Base-by-base conservation (phyloP, 2,329 filamentous ascomycete genomes). In the Aureobasidium uvarum region DNA sequence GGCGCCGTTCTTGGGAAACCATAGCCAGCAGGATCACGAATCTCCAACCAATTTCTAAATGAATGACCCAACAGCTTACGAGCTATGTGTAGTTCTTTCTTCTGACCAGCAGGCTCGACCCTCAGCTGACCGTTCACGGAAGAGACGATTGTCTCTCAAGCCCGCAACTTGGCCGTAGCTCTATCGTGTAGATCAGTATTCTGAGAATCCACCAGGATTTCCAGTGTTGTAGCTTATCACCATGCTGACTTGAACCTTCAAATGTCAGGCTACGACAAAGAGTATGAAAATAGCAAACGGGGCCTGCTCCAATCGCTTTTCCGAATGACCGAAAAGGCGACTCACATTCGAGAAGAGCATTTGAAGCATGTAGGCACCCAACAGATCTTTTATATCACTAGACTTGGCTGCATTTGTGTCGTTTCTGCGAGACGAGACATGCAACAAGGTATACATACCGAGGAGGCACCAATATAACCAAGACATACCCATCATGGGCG, bases 401-500 rank as follows among this genome's bases (percentile, higher is more conserved):
- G 25, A 20, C 18, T 63, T 45, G 60, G 38, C 60, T 45, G 48
- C 48, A 52, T 36, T 41, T n/a, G 38, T 36, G 38, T 41, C 45
- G 23, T 51, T 62, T 41, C 23, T 50, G 45, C 45, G 41, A 62
- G 25, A 62, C 45, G 23, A 50, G 31, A 39, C 43, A 41, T 50
- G 28, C 60, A 33, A 52, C 36, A 33, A 51, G 60, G 38, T 20
- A 62, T 62, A 51, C 43, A 46, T 20, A 31, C 33, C 33, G 51
- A 39, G 31, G n/a, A 62, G 28, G 33, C 45, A 51, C 58, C 31
- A 41, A 39, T 23, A 39, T 16, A 50, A 51, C 45, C 45, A 41
- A 62, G 16, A 62, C 58, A 51, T n/a, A 43, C 23, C 33, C 20
- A 36, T 16, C 38, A 52, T 63, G 46, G 39, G 46, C 18, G 60